Conservation (phyloP, 352 stramenopile species). For the Phytopythium oedochilum region DNA sequence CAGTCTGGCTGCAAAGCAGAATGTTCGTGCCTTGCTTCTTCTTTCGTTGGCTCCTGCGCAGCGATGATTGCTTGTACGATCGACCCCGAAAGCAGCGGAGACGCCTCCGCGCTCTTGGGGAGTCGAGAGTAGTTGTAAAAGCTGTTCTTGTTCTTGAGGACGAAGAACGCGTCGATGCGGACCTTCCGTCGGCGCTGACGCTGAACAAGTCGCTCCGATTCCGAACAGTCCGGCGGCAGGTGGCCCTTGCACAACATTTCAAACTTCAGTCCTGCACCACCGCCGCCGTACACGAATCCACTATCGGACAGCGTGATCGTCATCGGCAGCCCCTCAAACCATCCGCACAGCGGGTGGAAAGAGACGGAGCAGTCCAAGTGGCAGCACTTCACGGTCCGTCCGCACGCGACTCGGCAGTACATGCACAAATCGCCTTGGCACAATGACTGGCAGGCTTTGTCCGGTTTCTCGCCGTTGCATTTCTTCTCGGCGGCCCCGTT, state of each 20-base stretch:
- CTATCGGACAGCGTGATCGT: slow-evolving; percentile 38
- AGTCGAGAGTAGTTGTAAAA: slow-evolving; percentile 12
- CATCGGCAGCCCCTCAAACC: slow-evolving; percentile 82
- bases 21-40: slow-evolving; percentile 4
- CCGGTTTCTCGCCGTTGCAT: not conserved
- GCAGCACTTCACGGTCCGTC: slow-evolving; percentile 65
- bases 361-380: slow-evolving; percentile 45
- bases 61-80: slow-evolving; percentile 52
- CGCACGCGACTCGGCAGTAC: slow-evolving; percentile 74
- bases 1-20: slow-evolving; percentile 23
- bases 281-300: slow-evolving; percentile 65
- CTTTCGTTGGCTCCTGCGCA: slow-evolving; percentile 13
- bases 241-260: slow-evolving; percentile 56
- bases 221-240: slow-evolving; percentile 39
- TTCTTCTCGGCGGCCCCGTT: slow-evolving; percentile 2
- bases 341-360: slow-evolving; percentile 84
- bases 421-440: slow-evolving; percentile 45
- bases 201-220: slow-evolving; percentile 37
- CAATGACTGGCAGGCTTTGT: not conserved
- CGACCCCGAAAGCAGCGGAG: slow-evolving; percentile 35
- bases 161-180: slow-evolving; percentile 72
- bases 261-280: slow-evolving; percentile 69
- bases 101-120: slow-evolving; percentile 8
- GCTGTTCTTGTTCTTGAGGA: slow-evolving; percentile 54
- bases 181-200: slow-evolving; percentile 48